Percentiles rank a stretch among this genome's conserved stretches.
Evolutionary conservation across 2,329 filamentous ascomycete species (phyloP).

Genomic region (Pochonia chlamydosporia): DNA sequence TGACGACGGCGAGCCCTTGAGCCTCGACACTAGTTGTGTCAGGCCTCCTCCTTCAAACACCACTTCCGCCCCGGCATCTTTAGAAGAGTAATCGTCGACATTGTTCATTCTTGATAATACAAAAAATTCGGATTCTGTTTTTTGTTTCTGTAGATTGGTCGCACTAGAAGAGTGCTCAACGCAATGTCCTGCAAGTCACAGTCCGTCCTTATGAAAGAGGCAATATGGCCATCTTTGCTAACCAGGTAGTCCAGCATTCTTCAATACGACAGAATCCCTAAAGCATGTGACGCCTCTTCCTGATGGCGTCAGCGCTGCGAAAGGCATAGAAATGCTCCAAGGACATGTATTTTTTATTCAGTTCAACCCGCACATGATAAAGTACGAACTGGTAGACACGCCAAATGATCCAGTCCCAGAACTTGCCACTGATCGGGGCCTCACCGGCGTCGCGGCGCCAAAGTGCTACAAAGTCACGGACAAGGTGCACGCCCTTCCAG

Average conservation of each 20-base stretch:
- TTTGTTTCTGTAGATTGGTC: too few species aligned
- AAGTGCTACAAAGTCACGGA: constrained; percentile 43
- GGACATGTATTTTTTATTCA: constrained; percentile 46
- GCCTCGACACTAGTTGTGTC: too few species aligned
- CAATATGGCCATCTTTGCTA: too few species aligned
- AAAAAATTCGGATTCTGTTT: too few species aligned
- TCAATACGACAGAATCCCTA: constrained; percentile 37
- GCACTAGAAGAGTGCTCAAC: too few species aligned
- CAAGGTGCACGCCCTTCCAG: constrained; percentile 45
- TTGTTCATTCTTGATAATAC: too few species aligned
- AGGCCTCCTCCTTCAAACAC: too few species aligned
- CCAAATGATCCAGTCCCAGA: constrained; percentile 20
- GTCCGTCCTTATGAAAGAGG: neutral
- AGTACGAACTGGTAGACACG: constrained; percentile 30
- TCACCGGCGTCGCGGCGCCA: constrained; percentile 20
- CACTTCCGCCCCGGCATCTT: too few species aligned
- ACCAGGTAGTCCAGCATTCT: constrained; percentile 29
- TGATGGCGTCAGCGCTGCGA: constrained; percentile 23
- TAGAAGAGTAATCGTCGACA: too few species aligned
- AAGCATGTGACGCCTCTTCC: constrained; percentile 39
- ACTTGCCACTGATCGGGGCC: constrained; percentile 21
- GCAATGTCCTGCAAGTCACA: constrained; percentile 14
- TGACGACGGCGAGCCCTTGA: too few species aligned
- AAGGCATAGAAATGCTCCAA: constrained; percentile 41
- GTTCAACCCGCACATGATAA: constrained; percentile 46